Evolutionary conservation across 2,329 filamentous ascomycete genomes (phyloP), one percentile per base, ranked within the genome.

Genomic region (Cephalotrichum gorgonifer): DNA sequence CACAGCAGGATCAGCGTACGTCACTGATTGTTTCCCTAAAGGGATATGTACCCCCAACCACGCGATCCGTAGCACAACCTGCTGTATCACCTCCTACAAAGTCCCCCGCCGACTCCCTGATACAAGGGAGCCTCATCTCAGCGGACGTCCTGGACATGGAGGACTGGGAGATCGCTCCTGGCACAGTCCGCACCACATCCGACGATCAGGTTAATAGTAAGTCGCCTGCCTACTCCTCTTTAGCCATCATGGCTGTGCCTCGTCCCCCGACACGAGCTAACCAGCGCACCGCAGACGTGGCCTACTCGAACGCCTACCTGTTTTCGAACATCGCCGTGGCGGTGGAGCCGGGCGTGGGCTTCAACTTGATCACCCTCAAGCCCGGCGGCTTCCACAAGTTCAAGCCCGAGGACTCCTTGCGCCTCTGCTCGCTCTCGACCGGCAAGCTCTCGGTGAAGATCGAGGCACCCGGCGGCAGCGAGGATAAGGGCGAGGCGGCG

Each of bases 81-180:
- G 35, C 35, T 22, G n/a, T 7, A n/a, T n/a, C 35, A 20, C n/a
- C 2, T 22, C 17, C 11, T 9, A 4, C 17, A 6, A 22, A 9
- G 35, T 5, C n/a, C 35, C 35, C 9, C 41, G 41, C 7, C 12
- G 15, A 23, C n/a, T 5, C 12, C 6, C 25, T 43, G 12, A 12
- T 43, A n/a, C 15, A 15, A 15, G 26, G 25, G n/a, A 42, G n/a
- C 38, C 25, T 31, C 12, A 28, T 33, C n/a, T 25, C 51, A 26
- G 52, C 15, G 7, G 45, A 53, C 14, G 50, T 57, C 3, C 44
- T 65, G 6, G 58, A 68, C 46, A 67, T 71, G 60, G 69, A 72
- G 53, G 60, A 62, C 3, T 72, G 69, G 69, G 71, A 73, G 54
- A 53, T 71, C 43, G 69, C 70, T 0, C 70, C 71, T 1, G 71